Evolutionary conservation across 192 early-diverging fungal species (phyloP), one percentile per base, ranked within the genome.

Genomic region (Oehlia diaphana): DNA sequence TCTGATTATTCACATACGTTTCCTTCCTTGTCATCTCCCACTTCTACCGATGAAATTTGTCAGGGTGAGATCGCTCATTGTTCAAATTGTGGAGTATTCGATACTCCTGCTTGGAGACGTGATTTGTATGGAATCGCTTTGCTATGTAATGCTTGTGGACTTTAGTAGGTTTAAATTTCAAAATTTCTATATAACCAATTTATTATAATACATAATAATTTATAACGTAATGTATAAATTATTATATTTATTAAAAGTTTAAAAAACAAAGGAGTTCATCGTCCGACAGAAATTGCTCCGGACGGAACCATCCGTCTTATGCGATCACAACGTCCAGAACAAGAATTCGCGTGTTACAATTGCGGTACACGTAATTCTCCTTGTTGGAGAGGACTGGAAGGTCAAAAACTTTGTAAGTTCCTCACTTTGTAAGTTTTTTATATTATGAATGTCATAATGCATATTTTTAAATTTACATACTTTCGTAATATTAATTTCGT

Each of bases 31-130:
- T 14, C 31, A 14, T 61, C 44, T 33, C 13, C 72, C 1, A 50
- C 31, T 31, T 44, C 39, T 44, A 23, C 39, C 14, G 33, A 74
- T 33, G 72, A 50, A 49, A 49, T 74, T 58, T 10, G 72, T 6
- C 75, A 65, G 35, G 47, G 31, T 35, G 76, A 78, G 23, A 49
- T 78, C 33, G 37, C 10, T 14, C 63, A 49, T 58, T 78, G 76
- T 68, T 65, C 76, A 19, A 78, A 78, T 50, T 78, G 76, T 68
- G 76, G 76, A 19, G 66, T 53, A 37, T 10, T 14, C 1, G 76
- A 78, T 13, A 78, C 76, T n/a, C 76, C 76, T 39, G 76, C 76
- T 68, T 78, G 76, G 76, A 66, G 76, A 35, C 63, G 76, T 4
- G 76, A 78, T 78, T 39, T 78, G 35, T 31, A 78, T 19, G 76